phyloP scores from a whole-genome alignment of 164 flowering plant genomes.

The Magnolia changhungtana region DNA sequence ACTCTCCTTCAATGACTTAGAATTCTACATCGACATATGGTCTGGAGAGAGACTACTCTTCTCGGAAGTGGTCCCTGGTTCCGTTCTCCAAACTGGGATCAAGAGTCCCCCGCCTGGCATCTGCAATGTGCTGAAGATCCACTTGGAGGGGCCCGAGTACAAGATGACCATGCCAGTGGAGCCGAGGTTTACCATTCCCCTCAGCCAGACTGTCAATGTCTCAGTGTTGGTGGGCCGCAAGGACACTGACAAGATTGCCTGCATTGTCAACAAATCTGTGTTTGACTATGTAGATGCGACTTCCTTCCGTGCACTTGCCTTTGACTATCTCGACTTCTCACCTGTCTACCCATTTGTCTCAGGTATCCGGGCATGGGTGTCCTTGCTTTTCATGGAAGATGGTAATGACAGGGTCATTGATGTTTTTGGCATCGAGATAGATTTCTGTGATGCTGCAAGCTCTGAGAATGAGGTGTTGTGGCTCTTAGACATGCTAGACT shows the following conservation, averaged over 20 bases:
- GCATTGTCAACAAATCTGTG: slow-evolving; percentile 56
- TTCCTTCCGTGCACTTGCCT: slow-evolving; percentile 68
- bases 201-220: slow-evolving; percentile 45
- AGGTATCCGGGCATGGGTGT: slow-evolving; percentile 78
- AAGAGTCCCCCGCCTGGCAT: slow-evolving; percentile 55
- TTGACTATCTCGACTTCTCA: slow-evolving; percentile 80
- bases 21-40: slow-evolving; percentile 84
- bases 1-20: slow-evolving; percentile 67
- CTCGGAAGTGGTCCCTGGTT: slow-evolving; percentile 78
- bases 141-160: slow-evolving; percentile 58
- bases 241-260: slow-evolving; percentile 65
- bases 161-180: slow-evolving; percentile 75
- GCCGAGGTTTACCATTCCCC: slow-evolving; percentile 54
- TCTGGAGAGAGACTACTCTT: slow-evolving; percentile 55
- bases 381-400: slow-evolving; percentile 70
- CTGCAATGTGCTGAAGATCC: slow-evolving; percentile 41
- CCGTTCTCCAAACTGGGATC: slow-evolving; percentile 45
- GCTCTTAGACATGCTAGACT: slow-evolving; percentile 90
- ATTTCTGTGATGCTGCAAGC: slow-evolving; percentile 83
- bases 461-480: slow-evolving; percentile 76
- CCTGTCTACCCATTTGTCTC: slow-evolving; percentile 70
- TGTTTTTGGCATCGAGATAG: slow-evolving; percentile 85
- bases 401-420: slow-evolving; percentile 53
- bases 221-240: slow-evolving; percentile 75
- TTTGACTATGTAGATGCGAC: slow-evolving; percentile 79